Base-by-base conservation (phyloP, 257 asterid species). In the Capsicum rhomboideum region DNA sequence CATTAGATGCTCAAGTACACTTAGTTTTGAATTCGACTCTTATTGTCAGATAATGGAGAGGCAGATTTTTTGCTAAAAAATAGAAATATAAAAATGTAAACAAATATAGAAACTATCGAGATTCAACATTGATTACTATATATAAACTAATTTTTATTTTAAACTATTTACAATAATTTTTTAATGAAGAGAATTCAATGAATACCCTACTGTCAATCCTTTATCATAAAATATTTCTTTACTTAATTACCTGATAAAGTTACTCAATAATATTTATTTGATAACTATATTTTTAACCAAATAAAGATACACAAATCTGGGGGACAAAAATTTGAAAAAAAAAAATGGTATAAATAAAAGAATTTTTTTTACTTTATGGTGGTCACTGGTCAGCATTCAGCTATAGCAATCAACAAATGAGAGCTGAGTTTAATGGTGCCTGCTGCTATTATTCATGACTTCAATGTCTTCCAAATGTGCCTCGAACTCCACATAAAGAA, bases 401-500 rank as follows among this genome's bases (percentile, higher is more conserved):
- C 49, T 67, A 34, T 34, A 67, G 77, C 20, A 67, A 67, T 34
- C 77, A 34, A 34, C 77, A 31, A 67, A 17, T 34, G 26, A 67
- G 77, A 67, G 50, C 6, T 31, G 14, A 8, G 16, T 34, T 34
- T 67, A 34, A 34, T 74, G 80, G 56, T 42, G 79, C 56, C 20
- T 42, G 56, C 23, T 74, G 17, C n/a, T 75, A 26, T 72, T 68
- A 75, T 61, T 68, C 52, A 20, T 78, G 34, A 59, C 85, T 71
- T 83, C 40, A 13, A 31, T 55, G 80, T 14, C 80, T 86, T 83
- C 66, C 61, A 80, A 29, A 69, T 56, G 26, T 31, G 23, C 83
- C 84, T 86, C 79, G 88, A 83, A 83, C 52, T 78, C 46, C 86
- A 68, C 86, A 42, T 31, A 31, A 23, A 55, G 26, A 3, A 6